phyloP scores from a whole-genome alignment of 805 yeast genomes.

The Debaryomyces tyrocola region DNA sequence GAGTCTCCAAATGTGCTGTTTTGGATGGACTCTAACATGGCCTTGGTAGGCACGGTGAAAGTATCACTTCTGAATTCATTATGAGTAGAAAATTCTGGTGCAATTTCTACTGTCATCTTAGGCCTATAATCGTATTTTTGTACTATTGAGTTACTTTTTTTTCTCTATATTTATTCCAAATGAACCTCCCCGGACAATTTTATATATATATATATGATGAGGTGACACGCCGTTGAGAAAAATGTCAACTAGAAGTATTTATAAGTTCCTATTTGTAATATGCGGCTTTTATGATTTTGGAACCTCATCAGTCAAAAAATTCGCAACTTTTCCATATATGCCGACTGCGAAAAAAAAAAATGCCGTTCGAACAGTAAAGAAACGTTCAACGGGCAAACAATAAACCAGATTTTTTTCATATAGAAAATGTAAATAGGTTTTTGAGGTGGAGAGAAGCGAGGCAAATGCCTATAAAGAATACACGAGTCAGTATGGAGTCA shows the following conservation, averaged over 20 bases:
- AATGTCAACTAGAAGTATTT: neutral
- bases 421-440: too few species aligned
- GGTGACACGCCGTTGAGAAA: neutral
- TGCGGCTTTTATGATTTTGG: constrained; percentile 15
- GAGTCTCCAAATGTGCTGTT: constrained; percentile 75
- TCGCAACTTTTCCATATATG: neutral
- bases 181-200: too few species aligned
- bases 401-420: too few species aligned
- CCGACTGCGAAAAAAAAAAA: neutral
- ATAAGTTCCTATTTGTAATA: neutral
- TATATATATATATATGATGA: neutral
- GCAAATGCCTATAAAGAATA: too few species aligned
- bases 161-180: neutral
- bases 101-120: constrained; percentile 13
- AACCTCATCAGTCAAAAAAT: constrained; percentile 49
- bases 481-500: too few species aligned
- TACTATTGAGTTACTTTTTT: neutral
- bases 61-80: constrained; percentile 67
- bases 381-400: neutral
- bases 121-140: neutral
- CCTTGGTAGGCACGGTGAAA: constrained; percentile 80
- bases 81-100: constrained; percentile 23
- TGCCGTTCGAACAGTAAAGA: neutral
- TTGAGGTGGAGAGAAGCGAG: too few species aligned
- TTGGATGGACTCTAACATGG: constrained; percentile 60